A percentile compares a stretch with the other conserved stretches of the same genome.
Evolutionary conservation across 2,329 filamentous ascomycete species (phyloP).

Genomic region (Seiridium cupressi): DNA sequence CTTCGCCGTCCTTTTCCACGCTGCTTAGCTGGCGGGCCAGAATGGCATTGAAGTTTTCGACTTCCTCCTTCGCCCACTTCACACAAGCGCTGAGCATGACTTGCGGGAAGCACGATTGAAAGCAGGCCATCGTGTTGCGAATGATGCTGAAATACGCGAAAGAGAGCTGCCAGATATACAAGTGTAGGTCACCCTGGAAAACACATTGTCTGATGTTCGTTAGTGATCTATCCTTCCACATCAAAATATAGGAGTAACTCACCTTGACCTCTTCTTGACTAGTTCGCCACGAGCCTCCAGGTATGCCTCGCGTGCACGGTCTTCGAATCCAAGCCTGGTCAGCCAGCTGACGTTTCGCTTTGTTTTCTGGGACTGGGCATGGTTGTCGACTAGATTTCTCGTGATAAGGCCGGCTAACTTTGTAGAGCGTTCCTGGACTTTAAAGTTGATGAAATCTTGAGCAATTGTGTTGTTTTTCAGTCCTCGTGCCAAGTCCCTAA

Average conservation of each 20-base stretch:
- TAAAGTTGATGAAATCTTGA: slow-evolving; percentile 88
- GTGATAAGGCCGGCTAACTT: slow-evolving; percentile 76
- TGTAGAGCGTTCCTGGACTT: slow-evolving; percentile 80
- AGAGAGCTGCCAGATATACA: slow-evolving; percentile 93
- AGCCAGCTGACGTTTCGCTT: slow-evolving; percentile 83
- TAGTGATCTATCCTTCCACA: slow-evolving; percentile 16
- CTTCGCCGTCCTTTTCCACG: slow-evolving; percentile 70
- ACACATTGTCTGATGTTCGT: slow-evolving; percentile 72
- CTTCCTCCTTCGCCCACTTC: slow-evolving; percentile 95
- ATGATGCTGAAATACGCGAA: slow-evolving; percentile 96
- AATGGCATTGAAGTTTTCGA: slow-evolving; percentile 85
- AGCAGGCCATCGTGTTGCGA: slow-evolving; percentile 87
- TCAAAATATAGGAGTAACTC: slow-evolving; percentile 24
- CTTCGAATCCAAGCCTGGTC: slow-evolving; percentile 83
- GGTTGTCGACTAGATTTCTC: slow-evolving; percentile 73
- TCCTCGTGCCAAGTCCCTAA: slow-evolving; percentile 74
- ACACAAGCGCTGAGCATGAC: slow-evolving; percentile 91
- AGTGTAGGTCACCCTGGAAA: slow-evolving; percentile 88
- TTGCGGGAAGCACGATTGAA: slow-evolving; percentile 82
- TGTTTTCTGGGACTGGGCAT: slow-evolving; percentile 74
- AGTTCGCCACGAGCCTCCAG: slow-evolving; percentile 74
- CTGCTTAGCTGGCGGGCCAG: slow-evolving; percentile 83
- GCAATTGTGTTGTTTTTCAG: slow-evolving; percentile 84
- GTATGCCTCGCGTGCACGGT: slow-evolving; percentile 84
- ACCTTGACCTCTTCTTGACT: slow-evolving; percentile 83